Conservation (phyloP, 2,329 filamentous ascomycete genomes). For the Clathrospora elynae region DNA sequence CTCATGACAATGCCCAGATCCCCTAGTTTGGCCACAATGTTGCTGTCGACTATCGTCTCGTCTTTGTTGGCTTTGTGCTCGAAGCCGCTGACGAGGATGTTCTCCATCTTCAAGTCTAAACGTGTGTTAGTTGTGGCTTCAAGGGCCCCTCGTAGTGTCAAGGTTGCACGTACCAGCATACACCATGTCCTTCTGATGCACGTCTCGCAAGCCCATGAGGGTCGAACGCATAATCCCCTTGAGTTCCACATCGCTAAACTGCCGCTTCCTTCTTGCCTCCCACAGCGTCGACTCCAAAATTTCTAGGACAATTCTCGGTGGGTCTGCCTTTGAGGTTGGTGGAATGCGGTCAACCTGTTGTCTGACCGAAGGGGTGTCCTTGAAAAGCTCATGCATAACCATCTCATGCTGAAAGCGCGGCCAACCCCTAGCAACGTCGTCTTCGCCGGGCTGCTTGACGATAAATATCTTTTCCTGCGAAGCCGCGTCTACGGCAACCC, state of each 20-base stretch:
- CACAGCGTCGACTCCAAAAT: conserved; percentile 15
- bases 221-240: conserved; percentile 18
- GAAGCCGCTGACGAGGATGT: conserved; percentile 15
- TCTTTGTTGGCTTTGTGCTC: conserved; percentile 2
- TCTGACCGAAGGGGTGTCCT: conserved; percentile 12
- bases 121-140: neutral
- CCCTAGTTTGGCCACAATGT: conserved; percentile 13
- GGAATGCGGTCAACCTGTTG: conserved; percentile 18
- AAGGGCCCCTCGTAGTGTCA: accelerated
- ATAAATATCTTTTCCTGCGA: conserved; percentile 16
- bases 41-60: conserved; percentile 1
- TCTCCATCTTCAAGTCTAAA: conserved; percentile 16
- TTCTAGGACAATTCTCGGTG: conserved; percentile 14
- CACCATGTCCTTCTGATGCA: conserved; percentile 13
- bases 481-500: conserved; percentile 19
- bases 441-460: conserved; percentile 15
- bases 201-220: conserved; percentile 13
- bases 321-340: conserved; percentile 7
- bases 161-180: conserved; percentile 14
- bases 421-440: conserved; percentile 15
- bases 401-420: conserved; percentile 18
- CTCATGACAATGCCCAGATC: conserved; percentile 20
- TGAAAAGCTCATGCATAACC: conserved; percentile 19
- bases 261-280: conserved; percentile 14
- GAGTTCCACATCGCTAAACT: conserved; percentile 17